Base-by-base conservation (phyloP, 2,329 filamentous ascomycete species). In the Fusarium succisae region DNA sequence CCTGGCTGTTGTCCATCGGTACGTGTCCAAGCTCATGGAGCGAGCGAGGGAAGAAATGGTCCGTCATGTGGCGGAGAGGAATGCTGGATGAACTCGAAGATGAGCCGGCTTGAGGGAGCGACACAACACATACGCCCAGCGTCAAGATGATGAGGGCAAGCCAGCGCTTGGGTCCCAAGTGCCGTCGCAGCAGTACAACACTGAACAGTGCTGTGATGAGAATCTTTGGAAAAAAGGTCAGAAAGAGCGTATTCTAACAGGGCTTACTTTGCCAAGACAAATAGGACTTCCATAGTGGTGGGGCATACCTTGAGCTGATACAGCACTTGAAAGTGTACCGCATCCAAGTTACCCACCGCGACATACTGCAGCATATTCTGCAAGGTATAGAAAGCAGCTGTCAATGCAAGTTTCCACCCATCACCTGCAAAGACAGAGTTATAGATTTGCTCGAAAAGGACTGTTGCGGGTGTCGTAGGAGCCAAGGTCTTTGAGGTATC, bases 331-430 rank as follows among this genome's bases (percentile, higher is more conserved):
- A 98, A 98, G 61, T 96, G 95, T 9, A 96, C 94, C 1, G 96
- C 93, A 78, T 97, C 94, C 77, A 98, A 83, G 76, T 98, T 98
- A 70, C 94, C 94, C 17, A 98, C 91, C 4, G 94, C 96, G 59
- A 97, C 89, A 79, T 98, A 99, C 81, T 98, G 94, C 61, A 98
- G 85, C n/a, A 93, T 93, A 80, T 98, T 98, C 79, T 98, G 94
- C 35, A 98, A 81, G 0, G 96, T 98, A 81, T 98, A 98, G 4
- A 98, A 87, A 9, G 91, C 88, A 8, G 96, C 96, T 0, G 96
- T 96, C 47, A 98, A 91, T 14, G 94, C 94, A 73, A 99, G 85
- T 82, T 98, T 98, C 96, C 96, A 98, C 76, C 95, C 95, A 80
- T 98, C 96, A 15, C 93, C 92, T 1, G 93, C 92, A 80, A 98